Evolutionary conservation across 73 alveolate species (phyloP), one percentile per base, ranked within the genome.

Genomic region (Durusdinium trenchii): DNA sequence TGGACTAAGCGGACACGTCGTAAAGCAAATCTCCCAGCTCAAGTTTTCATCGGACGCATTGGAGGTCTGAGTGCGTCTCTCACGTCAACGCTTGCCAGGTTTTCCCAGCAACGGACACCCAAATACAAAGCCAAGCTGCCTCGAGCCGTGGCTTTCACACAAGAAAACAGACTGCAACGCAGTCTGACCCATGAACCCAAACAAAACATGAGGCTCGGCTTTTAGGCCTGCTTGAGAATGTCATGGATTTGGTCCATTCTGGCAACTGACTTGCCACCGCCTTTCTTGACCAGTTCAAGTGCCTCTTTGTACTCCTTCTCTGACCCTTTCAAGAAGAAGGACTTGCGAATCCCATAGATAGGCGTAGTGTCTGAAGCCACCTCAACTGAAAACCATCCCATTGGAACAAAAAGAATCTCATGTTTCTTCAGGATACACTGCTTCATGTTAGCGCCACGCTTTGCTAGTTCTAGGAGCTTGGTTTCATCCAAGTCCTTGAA

Each of bases 331-430:
- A 35, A 1, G 62, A 86, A 86, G 83, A 54, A 57, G 30, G 64
- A 40, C 48, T 86, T 86, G 48, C 95, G 82, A 42, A 86, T 3
- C 30, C 95, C 95, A 23, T 86, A 86, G 67, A 86, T 86, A n/a
- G 42, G 69, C n/a, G 83, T 12, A 47, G 47, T 16, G 43, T 36
- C 38, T 4, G 47, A 32, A 46, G 95, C 16, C 1, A 86, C 46
- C 32, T 86, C 95, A 3, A 86, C 62, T 0, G 46, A 36, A 42
- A 86, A 12, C 95, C 95, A 86, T 1, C 95, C 95, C 14, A 46
- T 60, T 16, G 95, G 95, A 60, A 60, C 47, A 60, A 40, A 86
- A 30, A 86, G 40, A 40, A 69, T 45, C 3, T 38, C 64, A 0
- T 60, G 46, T 18, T 40, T 43, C 47, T 40, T 60, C 40, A 86